Evolutionary conservation across 306 rosid genomes (phyloP).

Genomic region (Castanea crenata): DNA sequence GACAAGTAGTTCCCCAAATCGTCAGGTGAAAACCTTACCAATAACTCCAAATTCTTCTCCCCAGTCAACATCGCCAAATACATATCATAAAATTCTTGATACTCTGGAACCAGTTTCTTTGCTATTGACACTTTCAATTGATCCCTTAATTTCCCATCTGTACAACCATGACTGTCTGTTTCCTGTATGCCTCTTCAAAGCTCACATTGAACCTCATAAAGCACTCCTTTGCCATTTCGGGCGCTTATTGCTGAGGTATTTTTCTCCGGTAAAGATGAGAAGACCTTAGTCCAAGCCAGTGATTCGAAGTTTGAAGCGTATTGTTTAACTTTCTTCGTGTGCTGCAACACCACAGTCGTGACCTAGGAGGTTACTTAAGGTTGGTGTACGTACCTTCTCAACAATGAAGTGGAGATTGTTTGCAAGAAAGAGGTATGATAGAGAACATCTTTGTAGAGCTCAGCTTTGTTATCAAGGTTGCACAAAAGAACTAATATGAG

Average conservation of each 20-base stretch:
- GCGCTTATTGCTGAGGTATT: constrained; percentile 1
- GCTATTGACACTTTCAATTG: constrained; percentile 44
- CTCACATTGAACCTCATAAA: constrained; percentile 32
- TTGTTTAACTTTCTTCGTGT: constrained; percentile 30
- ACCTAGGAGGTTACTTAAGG: constrained; percentile 35
- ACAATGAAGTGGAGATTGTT: constrained; percentile 50
- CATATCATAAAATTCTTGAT: constrained; percentile 32
- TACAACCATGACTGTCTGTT: constrained; percentile 49
- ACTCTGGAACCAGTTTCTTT: constrained; percentile 36
- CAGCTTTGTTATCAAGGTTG: constrained; percentile 50
- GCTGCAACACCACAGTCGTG: constrained; percentile 39
- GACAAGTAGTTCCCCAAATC: constrained; percentile 58
- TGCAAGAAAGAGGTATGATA: constrained; percentile 49
- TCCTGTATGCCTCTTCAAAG: constrained; percentile 45
- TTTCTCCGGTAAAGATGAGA: constrained; percentile 30
- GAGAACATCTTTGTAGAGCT: constrained; percentile 42
- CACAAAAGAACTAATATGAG: constrained; percentile 50
- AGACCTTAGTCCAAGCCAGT: constrained; percentile 46
- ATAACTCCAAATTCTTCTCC: constrained; percentile 27
- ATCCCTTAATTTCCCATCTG: constrained; percentile 40
- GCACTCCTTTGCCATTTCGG: constrained; percentile 30
- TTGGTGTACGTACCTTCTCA: constrained; percentile 33
- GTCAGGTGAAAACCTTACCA: constrained; percentile 38
- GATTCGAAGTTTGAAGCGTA: constrained; percentile 42
- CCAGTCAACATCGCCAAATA: not conserved